Evolutionary conservation across 2,329 filamentous ascomycete genomes (phyloP).

Genomic region (Samsoniella hepiali): DNA sequence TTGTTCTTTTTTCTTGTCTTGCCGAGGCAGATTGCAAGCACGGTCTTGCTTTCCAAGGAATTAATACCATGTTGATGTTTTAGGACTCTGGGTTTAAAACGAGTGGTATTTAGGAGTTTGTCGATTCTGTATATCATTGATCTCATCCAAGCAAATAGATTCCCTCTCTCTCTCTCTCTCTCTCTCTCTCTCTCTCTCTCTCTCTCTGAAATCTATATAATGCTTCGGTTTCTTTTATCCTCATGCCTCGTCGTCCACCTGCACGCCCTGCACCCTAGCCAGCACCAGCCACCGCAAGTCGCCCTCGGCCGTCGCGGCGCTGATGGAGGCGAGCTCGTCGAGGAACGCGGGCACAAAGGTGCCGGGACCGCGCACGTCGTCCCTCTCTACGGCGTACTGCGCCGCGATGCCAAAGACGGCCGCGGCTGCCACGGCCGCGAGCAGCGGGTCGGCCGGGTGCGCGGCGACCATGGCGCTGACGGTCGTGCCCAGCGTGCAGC

Average conservation of each 20-base stretch:
- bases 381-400: conserved; percentile 62
- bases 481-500: conserved; percentile 80
- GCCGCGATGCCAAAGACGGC: conserved; percentile 74
- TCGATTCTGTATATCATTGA: not conserved
- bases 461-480: conserved; percentile 73
- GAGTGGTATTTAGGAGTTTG: not conserved
- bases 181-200: not conserved
- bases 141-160: not conserved
- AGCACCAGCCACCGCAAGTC: conserved; percentile 50
- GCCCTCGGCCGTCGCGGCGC: conserved; percentile 46
- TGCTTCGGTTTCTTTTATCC: not conserved
- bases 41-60: not conserved
- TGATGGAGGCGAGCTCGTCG: conserved; percentile 60
- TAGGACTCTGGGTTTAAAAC: not conserved
- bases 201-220: not conserved
- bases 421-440: conserved; percentile 68
- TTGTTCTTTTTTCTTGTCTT: not conserved
- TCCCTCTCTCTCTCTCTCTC: not conserved
- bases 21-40: not conserved
- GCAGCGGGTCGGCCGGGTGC: conserved; percentile 60
- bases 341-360: conserved; percentile 84
- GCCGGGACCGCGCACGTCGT: conserved; percentile 72
- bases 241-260: conserved; percentile 23
- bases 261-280: conserved; percentile 46
- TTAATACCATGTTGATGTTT: not conserved